Conservation (phyloP, 2,329 filamentous ascomycete genomes). For the Apiospora rasikravindrae region DNA sequence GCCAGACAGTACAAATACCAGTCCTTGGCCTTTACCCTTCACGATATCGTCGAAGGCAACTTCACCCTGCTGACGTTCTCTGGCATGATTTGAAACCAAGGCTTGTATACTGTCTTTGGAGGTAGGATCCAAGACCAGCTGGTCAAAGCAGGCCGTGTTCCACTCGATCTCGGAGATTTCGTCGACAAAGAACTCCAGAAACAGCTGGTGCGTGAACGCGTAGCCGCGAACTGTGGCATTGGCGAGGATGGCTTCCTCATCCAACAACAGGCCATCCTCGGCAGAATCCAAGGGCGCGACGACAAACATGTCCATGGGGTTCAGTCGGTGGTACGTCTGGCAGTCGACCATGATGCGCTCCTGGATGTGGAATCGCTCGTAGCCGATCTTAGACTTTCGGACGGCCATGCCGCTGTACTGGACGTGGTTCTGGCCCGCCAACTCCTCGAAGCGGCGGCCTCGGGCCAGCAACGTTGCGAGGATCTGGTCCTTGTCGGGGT, state of each 20-base stretch:
- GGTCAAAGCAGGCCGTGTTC: conserved; percentile 54
- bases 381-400: conserved; percentile 25
- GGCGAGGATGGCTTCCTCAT: conserved; percentile 34
- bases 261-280: conserved; percentile 34
- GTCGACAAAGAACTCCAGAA: conserved; percentile 45
- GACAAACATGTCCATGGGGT: conserved; percentile 30
- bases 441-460: conserved; percentile 40
- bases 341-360: conserved; percentile 44
- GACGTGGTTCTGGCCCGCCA: conserved; percentile 39
- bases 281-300: conserved; percentile 28
- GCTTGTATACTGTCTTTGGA: conserved; percentile 58
- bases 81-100: conserved; percentile 34
- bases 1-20: conserved; percentile 50
- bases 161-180: conserved; percentile 51
- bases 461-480: conserved; percentile 32
- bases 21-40: conserved; percentile 38
- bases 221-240: conserved; percentile 38
- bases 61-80: background rate
- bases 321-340: conserved; percentile 39
- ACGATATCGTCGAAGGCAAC: conserved; percentile 23
- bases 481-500: conserved; percentile 31
- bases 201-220: conserved; percentile 37
- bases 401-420: conserved; percentile 40
- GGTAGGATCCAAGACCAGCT: conserved; percentile 53
- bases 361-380: conserved; percentile 35